phyloP scores from a whole-genome alignment of 139 green algal species.

The Tetraselmis striata region DNA sequence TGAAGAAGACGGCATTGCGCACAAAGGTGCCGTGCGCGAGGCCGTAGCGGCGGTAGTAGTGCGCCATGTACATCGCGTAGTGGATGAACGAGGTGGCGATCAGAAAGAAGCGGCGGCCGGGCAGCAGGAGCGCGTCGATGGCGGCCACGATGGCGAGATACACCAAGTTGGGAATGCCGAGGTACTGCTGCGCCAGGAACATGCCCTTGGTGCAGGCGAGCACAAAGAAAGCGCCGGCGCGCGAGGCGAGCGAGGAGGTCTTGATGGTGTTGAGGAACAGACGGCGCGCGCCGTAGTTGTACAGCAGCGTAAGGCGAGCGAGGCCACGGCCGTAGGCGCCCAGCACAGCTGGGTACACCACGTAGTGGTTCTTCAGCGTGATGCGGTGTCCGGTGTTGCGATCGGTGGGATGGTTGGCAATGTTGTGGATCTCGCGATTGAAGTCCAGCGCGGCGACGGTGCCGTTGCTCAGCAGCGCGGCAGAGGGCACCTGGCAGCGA shows the following conservation, averaged over 20 bases:
- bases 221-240: constrained; percentile 3
- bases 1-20: constrained; percentile 26
- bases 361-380: constrained; percentile 28
- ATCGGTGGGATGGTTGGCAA: constrained; percentile 6
- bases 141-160: not conserved
- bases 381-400: constrained; percentile 11
- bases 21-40: constrained; percentile 20
- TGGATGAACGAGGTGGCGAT: constrained; percentile 18
- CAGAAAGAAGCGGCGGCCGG: constrained; percentile 9
- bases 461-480: constrained; percentile 9
- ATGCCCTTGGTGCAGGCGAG: constrained; percentile 6
- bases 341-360: constrained; percentile 23
- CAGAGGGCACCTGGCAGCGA: not conserved
- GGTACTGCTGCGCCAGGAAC: constrained; percentile 6
- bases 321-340: constrained; percentile 4
- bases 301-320: constrained; percentile 2
- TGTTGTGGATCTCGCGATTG: constrained; percentile 27
- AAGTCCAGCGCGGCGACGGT: constrained; percentile 22
- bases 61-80: constrained; percentile 29
- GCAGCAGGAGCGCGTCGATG: not conserved
- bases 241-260: not conserved
- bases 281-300: constrained; percentile 15
- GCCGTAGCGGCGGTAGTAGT: constrained; percentile 9
- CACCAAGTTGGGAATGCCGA: constrained; percentile 11
- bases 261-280: constrained; percentile 26